Base-by-base conservation (phyloP, 2,329 filamentous ascomycete species). In the Nigrospora sphaerica region DNA sequence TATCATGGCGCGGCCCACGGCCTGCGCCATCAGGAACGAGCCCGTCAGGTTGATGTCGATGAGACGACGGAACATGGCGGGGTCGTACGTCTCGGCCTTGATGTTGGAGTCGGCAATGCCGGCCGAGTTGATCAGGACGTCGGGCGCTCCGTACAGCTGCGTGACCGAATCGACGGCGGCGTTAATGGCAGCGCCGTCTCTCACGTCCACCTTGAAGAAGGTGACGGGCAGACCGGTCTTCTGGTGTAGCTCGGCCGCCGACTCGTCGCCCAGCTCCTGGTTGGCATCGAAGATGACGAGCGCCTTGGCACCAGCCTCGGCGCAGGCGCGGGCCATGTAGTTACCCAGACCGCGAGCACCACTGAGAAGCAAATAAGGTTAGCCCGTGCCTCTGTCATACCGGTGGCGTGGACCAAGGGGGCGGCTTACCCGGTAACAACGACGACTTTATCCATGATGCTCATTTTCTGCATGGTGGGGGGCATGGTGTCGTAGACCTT, bases 91-190 rank as follows among this genome's bases (percentile, higher is more conserved):
- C 74, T 90, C 86, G 42, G 85, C 86, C 65, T 86, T 85, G 71
- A 90, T 86, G 75, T 90, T 90, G 63, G 85, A 89, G 65, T 90
- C 86, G 53, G 86, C 86, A 52, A 91, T 88, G 62, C 86, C 86
- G 39, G 86, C 86, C 42, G 84, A 83, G 71, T 88, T 89, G 69
- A 91, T 77, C n/a, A 91, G 73, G 32, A 88, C 81, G 58, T 91
- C 83, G 12, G 87, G 78, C 12, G 77, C 71, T 45, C 86, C 86
- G 56, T 83, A 86, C 51, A 81, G 72, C 50, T 80, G 72, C 38
- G 81, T 77, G 36, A 87, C 79, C 48, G 80, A 75, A 52, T 80
- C 73, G 45, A 90, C 81, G 18, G 84, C 83, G 45, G 82, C 78
- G 56, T 82, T 78, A 64, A 90, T 85, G 53, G 81, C 83, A 38